Evolutionary conservation across 495 filamentous ascomycete genomes (phyloP), one percentile per base, ranked within the genome.

Genomic region (Podospora australis): DNA sequence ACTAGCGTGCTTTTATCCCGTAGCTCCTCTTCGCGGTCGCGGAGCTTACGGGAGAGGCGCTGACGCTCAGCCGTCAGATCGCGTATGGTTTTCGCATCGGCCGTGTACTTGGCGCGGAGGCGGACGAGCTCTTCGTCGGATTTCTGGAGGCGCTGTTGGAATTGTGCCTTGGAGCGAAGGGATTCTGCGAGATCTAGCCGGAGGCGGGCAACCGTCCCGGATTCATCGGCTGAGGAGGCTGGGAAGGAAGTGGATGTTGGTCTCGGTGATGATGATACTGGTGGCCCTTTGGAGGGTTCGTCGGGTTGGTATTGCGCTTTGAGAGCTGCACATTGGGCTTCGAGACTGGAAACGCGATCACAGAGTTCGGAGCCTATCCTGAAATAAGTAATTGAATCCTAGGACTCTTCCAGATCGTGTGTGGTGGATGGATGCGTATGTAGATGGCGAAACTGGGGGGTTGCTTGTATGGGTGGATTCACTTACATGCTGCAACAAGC

Each of bases 21-120:
- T 14, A 95, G 64, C 71, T 97, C 91, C 49, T 94, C 88, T 49
- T 95, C 87, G 14, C 86, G 71, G 62, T 96, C 91, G 35, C 75
- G 82, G 14, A 92, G 65, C 48, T 80, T 80, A 25, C 79, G 70
- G 39, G 73, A 63, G 13, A 94, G 62, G 4, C 68, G 64, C 17
- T 73, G 72, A 9, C 79, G 77, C 56, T 92, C 85, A n/a, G 66
- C 62, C 17, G 78, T 77, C 36, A 95, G 67, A 1, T 78, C 69
- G 7, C 65, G 62, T 11, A 96, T 78, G 2, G 72, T 71, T 55
- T 78, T 78, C 3, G 54, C 49, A 46, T 87, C 80, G 30, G 71
- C 60, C 14, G 62, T 67, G 14, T 68, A 77, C 58, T 78, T 78
- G 28, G 77, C 66, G 17, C 73, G 80, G 19, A 88, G 63, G 43